Base-by-base conservation (phyloP, 202 grass and related monocot species). In the Setaria italica region DNA sequence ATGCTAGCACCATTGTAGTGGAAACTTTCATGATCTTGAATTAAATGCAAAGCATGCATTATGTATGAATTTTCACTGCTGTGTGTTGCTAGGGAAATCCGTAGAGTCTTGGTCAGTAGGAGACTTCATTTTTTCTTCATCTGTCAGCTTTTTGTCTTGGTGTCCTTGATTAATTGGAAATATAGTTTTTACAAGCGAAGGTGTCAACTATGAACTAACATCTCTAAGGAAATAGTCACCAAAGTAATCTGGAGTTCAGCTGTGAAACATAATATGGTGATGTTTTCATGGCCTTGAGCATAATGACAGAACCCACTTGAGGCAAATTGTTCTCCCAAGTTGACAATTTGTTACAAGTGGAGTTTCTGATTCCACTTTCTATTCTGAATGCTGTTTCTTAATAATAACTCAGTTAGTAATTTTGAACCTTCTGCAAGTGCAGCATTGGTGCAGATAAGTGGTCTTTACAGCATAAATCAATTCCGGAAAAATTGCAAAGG, bases 381-480 rank as follows among this genome's bases (percentile, higher is more conserved):
- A 20, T 51, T 67, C 1, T 43, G 9, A 6, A 9, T 70, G n/a
- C 41, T 68, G 49, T 90, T 86, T 63, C 11, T 81, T 43, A 60
- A 30, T 80, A 69, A 66, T 9, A 41, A 30, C 25, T 12, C 14
- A 39, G 14, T 47, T 70, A 9, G 14, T 87, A 80, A 34, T 59
- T 80, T 57, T 64, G 42, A 76, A 70, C 60, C 66, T 82, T 74
- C 54, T 86, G 11, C 78, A 67, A 66, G 30, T 92, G 84, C 90
- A 95, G 96, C 79, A 60, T 59, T 89, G 95, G 93, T 89, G 86
- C 93, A 42, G 82, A 92, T 82, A 88, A 92, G 71, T 98, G 96
- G 93, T 94, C 91, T 14, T 84, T 98, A 78, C 89, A 91, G 81
- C 78, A 92, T 83, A 62, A 87, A 80, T 92, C 87, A 47, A 92